Conservation (phyloP, 139 green algal species). For the Medakamo hakoo region DNA sequence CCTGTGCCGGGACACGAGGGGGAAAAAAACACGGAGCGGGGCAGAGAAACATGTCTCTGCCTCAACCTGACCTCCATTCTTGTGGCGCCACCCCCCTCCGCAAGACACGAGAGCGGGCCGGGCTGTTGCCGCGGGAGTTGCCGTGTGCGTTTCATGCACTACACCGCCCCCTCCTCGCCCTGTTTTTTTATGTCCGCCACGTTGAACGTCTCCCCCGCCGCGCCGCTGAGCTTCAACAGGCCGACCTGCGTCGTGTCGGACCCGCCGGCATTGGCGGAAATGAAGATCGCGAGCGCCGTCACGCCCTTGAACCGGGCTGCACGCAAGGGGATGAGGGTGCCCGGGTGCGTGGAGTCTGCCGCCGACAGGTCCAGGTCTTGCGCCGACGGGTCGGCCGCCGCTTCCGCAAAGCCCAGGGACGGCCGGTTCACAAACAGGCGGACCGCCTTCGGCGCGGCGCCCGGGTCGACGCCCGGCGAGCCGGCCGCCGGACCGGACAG, state of each 20-base stretch:
- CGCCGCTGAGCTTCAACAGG: constrained; percentile 42
- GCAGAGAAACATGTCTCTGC: not conserved
- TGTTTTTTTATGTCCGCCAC: constrained; percentile 46
- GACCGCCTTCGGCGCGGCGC: constrained; percentile 8
- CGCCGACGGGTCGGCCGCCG: constrained; percentile 18
- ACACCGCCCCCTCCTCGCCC: not conserved
- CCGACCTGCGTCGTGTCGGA: constrained; percentile 46
- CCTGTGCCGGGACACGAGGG: not conserved
- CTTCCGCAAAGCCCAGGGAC: constrained; percentile 27
- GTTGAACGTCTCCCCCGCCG: constrained; percentile 40
- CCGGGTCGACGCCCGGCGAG: not conserved
- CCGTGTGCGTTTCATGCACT: not conserved
- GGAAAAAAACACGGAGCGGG: not conserved
- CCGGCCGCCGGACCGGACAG: not conserved
- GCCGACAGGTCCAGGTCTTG: constrained; percentile 47
- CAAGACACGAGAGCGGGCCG: no score
- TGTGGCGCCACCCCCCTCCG: not conserved
- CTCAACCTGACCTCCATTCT: not conserved
- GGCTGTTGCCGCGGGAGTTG: no score
- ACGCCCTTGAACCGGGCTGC: not conserved
- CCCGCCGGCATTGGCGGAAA: constrained; percentile 10
- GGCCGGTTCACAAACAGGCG: constrained; percentile 53
- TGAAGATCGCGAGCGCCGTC: not conserved
- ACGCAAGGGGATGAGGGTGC: not conserved
- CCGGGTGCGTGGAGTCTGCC: constrained; percentile 18